phyloP scores from a whole-genome alignment of 257 asterid genomes.

The Datura wrightii region DNA sequence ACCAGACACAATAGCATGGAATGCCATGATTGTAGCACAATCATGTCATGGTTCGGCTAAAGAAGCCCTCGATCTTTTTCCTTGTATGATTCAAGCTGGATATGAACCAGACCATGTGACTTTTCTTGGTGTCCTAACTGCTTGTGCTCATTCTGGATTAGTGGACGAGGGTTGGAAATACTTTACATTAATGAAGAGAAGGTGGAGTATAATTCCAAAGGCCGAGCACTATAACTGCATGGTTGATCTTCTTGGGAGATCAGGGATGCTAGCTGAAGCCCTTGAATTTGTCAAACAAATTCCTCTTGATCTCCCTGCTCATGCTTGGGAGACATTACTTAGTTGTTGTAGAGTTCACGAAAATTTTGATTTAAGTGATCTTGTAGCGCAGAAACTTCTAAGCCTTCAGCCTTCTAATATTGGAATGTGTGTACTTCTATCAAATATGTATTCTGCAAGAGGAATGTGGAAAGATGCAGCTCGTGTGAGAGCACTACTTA shows the following conservation, averaged over 20 bases:
- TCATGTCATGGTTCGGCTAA: slow-evolving; percentile 57
- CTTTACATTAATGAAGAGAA: slow-evolving; percentile 53
- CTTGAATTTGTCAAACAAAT: slow-evolving; percentile 49
- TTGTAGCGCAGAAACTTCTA: slow-evolving; percentile 45
- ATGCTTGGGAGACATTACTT: slow-evolving; percentile 63
- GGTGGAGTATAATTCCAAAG: slow-evolving; percentile 56
- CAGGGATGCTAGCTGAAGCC: slow-evolving; percentile 68
- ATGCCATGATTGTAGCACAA: slow-evolving; percentile 65
- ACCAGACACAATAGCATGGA: slow-evolving; percentile 66
- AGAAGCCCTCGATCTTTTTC: slow-evolving; percentile 52
- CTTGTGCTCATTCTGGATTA: slow-evolving; percentile 79
- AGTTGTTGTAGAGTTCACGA: slow-evolving; percentile 71
- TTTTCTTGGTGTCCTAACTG: slow-evolving; percentile 63
- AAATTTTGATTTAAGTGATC: slow-evolving; percentile 51
- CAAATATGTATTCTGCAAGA: slow-evolving; percentile 65
- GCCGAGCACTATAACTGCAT: slow-evolving; percentile 67
- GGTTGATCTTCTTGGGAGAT: slow-evolving; percentile 70
- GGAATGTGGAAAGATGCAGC: slow-evolving; percentile 77
- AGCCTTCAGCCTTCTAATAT: slow-evolving; percentile 50
- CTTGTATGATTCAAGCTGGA: slow-evolving; percentile 58
- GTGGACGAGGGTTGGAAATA: slow-evolving; percentile 56
- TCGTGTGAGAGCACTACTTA: slow-evolving; percentile 50
- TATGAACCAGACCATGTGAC: slow-evolving; percentile 66
- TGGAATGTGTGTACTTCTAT: slow-evolving; percentile 59
- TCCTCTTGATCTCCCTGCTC: slow-evolving; percentile 53